These are phyloP conservation scores for Beta vulgaris DNA, from an alignment of 148 eudicot genomes.

Conservation along the genomic window DNA sequence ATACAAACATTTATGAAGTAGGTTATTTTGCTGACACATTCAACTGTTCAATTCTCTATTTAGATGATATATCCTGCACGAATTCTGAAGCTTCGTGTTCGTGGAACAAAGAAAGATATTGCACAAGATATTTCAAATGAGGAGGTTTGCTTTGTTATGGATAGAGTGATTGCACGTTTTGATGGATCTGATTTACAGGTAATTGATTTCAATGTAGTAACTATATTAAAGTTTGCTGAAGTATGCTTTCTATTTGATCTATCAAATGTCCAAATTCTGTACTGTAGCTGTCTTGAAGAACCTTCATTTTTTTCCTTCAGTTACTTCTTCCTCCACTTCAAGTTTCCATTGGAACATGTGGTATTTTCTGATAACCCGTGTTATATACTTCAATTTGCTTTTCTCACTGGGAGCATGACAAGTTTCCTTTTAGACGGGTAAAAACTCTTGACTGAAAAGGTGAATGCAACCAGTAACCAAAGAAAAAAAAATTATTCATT, in stretches of 20 bases:
- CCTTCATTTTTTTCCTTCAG: not conserved
- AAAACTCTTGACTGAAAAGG: not conserved
- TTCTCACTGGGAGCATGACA: not conserved
- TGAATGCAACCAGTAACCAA: not conserved
- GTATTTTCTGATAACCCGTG: not conserved
- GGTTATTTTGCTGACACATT: not conserved
- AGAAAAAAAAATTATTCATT: not conserved
- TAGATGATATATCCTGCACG: slow-evolving; percentile 68
- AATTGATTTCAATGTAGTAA: slow-evolving; percentile 14
- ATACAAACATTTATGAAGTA: no score
- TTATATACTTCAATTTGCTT: not conserved
- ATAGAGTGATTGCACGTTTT: slow-evolving; percentile 80
- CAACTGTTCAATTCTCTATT: not conserved
- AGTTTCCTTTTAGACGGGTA: not conserved
- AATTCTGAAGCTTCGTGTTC: slow-evolving; percentile 75
- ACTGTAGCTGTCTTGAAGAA: not conserved
- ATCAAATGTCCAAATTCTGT: not conserved
- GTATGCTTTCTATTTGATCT: not conserved
- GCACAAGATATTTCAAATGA: slow-evolving; percentile 70
- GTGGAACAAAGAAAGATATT: slow-evolving; percentile 71
- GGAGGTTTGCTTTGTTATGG: slow-evolving; percentile 83
- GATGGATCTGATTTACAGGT: slow-evolving; percentile 93
- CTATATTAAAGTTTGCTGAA: not conserved
- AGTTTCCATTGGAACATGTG: not conserved
- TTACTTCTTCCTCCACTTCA: not conserved